These are phyloP conservation scores for Diospyros kaki DNA, from an alignment of 148 eudicot genomes.

Conservation along the genomic window DNA sequence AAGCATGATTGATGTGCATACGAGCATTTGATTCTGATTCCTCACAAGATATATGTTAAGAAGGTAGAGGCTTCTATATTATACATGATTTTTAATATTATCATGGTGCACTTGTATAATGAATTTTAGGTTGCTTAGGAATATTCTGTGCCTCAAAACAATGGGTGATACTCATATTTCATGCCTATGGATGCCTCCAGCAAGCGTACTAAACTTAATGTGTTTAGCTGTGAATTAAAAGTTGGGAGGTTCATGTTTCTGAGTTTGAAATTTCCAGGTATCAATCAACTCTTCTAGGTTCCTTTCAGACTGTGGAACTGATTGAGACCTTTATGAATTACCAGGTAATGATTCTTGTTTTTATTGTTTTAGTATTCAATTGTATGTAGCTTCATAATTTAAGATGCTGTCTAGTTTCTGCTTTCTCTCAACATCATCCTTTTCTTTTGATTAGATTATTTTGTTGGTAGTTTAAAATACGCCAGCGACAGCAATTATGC, in stretches of 20 bases:
- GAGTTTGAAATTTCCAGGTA: constrained; percentile 49
- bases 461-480: not conserved
- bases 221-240: not conserved
- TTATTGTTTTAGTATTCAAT: not conserved
- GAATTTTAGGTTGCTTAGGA: not conserved
- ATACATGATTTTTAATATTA: not conserved
- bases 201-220: not conserved
- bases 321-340: constrained; percentile 98
- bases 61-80: not conserved
- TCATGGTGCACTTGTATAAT: not conserved
- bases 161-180: too few species aligned
- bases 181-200: not conserved
- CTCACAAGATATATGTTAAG: not conserved
- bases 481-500: too few species aligned
- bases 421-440: not conserved
- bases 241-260: not conserved
- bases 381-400: not conserved
- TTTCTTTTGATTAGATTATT: not conserved
- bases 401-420: not conserved
- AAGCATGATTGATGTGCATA: not conserved
- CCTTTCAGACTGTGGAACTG: constrained; percentile 83
- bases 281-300: constrained; percentile 84
- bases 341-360: constrained; percentile 45
- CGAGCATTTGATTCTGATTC: not conserved
- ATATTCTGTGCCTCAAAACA: too few species aligned